Percentiles rank a stretch among this genome's conserved stretches.
Conservation (phyloP, 1,139 yeast genomes). For the Tardiomyces digboiensis region DNA sequence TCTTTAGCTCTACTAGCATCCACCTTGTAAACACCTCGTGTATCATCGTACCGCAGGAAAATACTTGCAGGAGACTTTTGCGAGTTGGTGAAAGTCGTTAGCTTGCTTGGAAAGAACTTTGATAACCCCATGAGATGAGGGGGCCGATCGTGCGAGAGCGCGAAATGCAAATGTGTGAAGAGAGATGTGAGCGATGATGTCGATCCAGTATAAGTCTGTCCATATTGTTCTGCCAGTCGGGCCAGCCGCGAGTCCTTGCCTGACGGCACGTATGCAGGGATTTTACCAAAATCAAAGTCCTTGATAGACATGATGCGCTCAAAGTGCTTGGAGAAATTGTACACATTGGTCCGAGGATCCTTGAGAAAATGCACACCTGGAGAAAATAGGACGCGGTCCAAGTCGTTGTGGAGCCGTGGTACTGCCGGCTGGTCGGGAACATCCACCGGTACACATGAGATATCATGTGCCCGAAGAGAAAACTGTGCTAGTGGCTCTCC, state of each 20-base stretch:
- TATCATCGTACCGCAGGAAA: conserved; percentile 29
- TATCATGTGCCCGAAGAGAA: too few relatives aligned
- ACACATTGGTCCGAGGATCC: conserved; percentile 67
- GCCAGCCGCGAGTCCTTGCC: conserved; percentile 51
- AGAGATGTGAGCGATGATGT: conserved; percentile 83
- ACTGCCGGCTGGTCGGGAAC: conserved; percentile 20
- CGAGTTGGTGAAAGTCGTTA: conserved; percentile 26
- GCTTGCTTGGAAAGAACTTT: conserved; percentile 29
- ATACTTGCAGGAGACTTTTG: conserved; percentile 35
- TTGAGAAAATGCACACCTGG: conserved; percentile 78
- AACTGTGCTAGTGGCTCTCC: too few relatives aligned
- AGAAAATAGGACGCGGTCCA: conserved; percentile 62
- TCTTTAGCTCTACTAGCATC: conserved; percentile 65
- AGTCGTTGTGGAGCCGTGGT: conserved; percentile 49
- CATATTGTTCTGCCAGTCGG: conserved; percentile 34
- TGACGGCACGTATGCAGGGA: conserved; percentile 54
- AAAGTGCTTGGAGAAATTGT: conserved; percentile 58
- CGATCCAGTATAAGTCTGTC: conserved; percentile 56
- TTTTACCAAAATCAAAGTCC: conserved; percentile 54
- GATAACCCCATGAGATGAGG: conserved; percentile 38
- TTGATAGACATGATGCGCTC: conserved; percentile 54
- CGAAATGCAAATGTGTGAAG: conserved; percentile 61
- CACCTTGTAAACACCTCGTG: conserved; percentile 44
- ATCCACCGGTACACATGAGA: conserved; percentile 8
- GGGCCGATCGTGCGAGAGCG: conserved; percentile 53